Percentiles rank a stretch among this genome's conserved stretches.
These are phyloP conservation scores for Gloeophyllum trabeum DNA, from an alignment of 768 basidiomycete species.

Conservation along the genomic window DNA sequence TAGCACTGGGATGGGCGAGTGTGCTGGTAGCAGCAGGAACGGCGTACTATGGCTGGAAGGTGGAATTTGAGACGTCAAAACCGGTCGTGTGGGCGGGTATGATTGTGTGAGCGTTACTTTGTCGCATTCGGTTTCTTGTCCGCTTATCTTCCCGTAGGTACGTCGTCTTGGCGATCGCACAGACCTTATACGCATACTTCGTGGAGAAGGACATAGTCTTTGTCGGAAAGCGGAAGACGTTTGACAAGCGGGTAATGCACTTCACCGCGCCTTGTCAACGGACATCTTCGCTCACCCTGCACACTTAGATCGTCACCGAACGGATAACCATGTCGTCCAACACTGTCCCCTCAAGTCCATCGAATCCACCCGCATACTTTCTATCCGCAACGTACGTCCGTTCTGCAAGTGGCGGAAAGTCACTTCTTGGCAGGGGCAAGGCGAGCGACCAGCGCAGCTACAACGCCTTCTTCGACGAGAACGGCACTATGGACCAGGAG, in stretches of 20 bases:
- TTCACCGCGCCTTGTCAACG: neutral
- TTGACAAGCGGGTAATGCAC: constrained; percentile 64
- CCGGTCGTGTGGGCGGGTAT: constrained; percentile 70
- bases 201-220: constrained; percentile 80
- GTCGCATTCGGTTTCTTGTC: constrained; percentile 4
- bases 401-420: constrained; percentile 79
- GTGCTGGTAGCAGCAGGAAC: constrained; percentile 76
- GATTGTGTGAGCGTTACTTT: constrained; percentile 43
- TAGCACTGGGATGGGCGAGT: constrained; percentile 79
- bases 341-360: constrained; percentile 42
- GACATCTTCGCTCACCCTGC: constrained; percentile 2
- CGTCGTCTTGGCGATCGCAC: constrained; percentile 54
- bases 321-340: constrained; percentile 69
- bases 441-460: constrained; percentile 45
- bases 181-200: constrained; percentile 79
- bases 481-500: constrained; percentile 69
- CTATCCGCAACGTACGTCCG: constrained; percentile 63
- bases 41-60: constrained; percentile 75
- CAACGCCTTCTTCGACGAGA: constrained; percentile 71
- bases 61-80: constrained; percentile 87
- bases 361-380: constrained; percentile 53
- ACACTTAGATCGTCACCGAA: constrained; percentile 74
- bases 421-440: constrained; percentile 62
- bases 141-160: constrained; percentile 39
- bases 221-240: constrained; percentile 81